Conservation (phyloP, 169 alveolate species). For the Eimeria nieschulzi region DNA sequence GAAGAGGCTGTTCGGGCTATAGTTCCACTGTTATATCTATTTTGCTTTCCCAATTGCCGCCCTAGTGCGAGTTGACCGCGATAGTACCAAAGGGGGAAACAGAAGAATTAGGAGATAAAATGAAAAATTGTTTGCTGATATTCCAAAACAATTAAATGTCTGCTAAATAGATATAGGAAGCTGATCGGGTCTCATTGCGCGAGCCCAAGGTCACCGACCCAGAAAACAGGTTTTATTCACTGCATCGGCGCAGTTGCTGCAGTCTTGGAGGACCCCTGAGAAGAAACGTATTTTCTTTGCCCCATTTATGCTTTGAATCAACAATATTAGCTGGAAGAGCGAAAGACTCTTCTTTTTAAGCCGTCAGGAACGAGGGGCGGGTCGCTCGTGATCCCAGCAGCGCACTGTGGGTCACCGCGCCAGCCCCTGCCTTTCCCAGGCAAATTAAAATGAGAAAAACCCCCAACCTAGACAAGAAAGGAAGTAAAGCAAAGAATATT, state of each 20-base stretch:
- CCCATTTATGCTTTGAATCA: too few species aligned
- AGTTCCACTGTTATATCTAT: background rate
- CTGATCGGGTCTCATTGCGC: too few species aligned
- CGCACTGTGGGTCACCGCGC: slow-evolving; percentile 34
- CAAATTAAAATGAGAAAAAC: background rate
- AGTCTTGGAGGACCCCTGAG: too few species aligned
- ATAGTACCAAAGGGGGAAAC: too few species aligned
- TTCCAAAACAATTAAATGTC: too few species aligned
- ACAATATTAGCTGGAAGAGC: background rate
- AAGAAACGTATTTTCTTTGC: too few species aligned
- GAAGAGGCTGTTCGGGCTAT: background rate
- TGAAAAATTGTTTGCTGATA: too few species aligned
- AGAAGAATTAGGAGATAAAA: too few species aligned
- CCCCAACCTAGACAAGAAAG: background rate
- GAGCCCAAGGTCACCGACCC: too few species aligned
- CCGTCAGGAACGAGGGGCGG: background rate
- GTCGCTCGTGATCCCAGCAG: slow-evolving; percentile 6
- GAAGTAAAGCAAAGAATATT: background rate
- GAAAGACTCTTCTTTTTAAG: background rate
- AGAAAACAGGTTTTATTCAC: too few species aligned
- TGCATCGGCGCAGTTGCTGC: too few species aligned
- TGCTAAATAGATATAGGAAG: too few species aligned
- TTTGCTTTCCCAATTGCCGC: background rate
- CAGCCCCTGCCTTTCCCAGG: background rate
- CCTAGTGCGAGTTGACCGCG: background rate